These are phyloP conservation scores for Macrophomina tecta DNA, from an alignment of 2,329 filamentous ascomycete species.

Conservation along the genomic window DNA sequence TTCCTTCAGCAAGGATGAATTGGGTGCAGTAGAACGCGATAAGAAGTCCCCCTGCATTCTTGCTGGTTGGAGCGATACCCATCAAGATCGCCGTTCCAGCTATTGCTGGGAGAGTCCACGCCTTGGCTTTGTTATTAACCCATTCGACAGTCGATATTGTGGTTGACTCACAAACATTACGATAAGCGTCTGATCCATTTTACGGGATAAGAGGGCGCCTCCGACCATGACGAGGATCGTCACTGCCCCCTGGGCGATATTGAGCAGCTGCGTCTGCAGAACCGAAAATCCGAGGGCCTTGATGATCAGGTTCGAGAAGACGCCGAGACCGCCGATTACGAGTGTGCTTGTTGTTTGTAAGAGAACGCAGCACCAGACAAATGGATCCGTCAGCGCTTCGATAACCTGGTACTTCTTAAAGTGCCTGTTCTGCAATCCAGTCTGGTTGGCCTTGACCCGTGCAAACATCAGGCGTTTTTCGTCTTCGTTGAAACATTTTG, in stretches of 20 bases:
- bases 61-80: constrained; percentile 32
- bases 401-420: constrained; percentile 34
- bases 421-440: constrained; percentile 41
- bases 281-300: constrained; percentile 37
- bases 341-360: constrained; percentile 37
- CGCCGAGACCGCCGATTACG: constrained; percentile 44
- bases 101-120: constrained; percentile 31
- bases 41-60: constrained; percentile 35
- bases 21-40: constrained; percentile 40
- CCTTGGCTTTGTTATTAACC: background rate
- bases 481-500: constrained; percentile 62
- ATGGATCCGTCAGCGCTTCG: constrained; percentile 35
- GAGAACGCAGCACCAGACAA: constrained; percentile 35
- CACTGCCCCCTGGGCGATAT: constrained; percentile 39
- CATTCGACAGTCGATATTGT: background rate
- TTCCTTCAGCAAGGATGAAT: constrained; percentile 35
- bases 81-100: constrained; percentile 36
- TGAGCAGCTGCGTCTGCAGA: constrained; percentile 39
- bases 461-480: constrained; percentile 67
- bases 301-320: constrained; percentile 45
- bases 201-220: constrained; percentile 33
- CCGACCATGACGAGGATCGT: constrained; percentile 37
- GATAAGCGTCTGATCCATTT: constrained; percentile 33
- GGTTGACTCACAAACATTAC: constrained; percentile 34
- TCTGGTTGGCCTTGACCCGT: constrained; percentile 52